Evolutionary conservation across 352 stramenopile genomes (phyloP), one percentile per base, ranked within the genome.

Genomic region (Pythium rishiriense): DNA sequence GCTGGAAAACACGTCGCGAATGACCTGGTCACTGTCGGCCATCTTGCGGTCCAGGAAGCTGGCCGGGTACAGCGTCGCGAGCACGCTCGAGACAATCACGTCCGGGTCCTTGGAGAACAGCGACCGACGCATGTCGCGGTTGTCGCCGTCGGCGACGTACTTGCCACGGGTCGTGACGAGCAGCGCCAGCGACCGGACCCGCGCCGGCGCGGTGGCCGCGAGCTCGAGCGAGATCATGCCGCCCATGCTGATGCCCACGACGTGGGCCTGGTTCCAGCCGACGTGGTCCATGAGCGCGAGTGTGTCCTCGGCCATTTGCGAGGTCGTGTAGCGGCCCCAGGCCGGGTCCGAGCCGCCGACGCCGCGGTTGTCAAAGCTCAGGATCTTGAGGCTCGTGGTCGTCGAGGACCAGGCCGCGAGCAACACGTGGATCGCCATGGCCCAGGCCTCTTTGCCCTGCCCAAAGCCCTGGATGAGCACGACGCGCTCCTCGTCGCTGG

Each of bases 341-440:
- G 78, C 69, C 31, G 69, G 69, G 46, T 87, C 79, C 21, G 78
- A 72, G 61, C 57, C 57, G 56, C 74, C 81, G 4, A 76, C 53
- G 15, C 77, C 81, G 26, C 81, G 77, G 68, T 88, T 90, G 64
- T 86, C 81, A 24, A 90, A 75, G 11, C 73, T 85, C 45, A 88
- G 42, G 22, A 90, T 52, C 53, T 81, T 73, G 39, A 87, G 46
- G 22, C 61, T 69, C 51, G 56, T 73, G 26, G 43, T 22, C 17
- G 22, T 15, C 19, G 37, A 31, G 9, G 57, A 10, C 43, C 58
- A 54, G n/a, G 41, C 35, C 21, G 45, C 21, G 49, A 76, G 33
- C 2, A 76, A 49, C 58, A 48, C 19, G 29, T 69, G 37, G 3
- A 76, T 28, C 0, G 64, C 19, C 22, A 64, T 62, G 17, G 41